Percentiles rank a stretch among this genome's conserved stretches.
These are phyloP conservation scores for Ottelia alismoides DNA, from an alignment of 106 monocot genomes.

Conservation along the genomic window DNA sequence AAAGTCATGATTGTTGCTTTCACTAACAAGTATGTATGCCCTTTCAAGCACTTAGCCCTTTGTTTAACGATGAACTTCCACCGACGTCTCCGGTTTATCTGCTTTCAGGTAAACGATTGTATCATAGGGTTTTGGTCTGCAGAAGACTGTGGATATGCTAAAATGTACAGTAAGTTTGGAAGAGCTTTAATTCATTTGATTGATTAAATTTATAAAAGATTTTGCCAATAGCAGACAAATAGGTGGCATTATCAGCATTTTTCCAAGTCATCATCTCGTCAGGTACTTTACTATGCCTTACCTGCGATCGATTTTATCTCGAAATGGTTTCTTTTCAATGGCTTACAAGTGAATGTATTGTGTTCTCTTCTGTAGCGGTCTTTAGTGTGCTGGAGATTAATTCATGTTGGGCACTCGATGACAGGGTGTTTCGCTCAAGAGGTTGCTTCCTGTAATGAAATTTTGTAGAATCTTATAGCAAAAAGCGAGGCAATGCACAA, in stretches of 20 bases:
- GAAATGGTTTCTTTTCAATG: neutral
- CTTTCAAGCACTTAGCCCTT: neutral
- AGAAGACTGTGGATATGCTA: neutral
- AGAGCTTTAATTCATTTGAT: conserved; percentile 3
- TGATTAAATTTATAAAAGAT: conserved; percentile 7
- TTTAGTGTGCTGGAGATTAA: too few relatives aligned
- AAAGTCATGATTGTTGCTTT: neutral
- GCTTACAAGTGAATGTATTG: neutral
- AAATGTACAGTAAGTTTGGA: conserved; percentile 10
- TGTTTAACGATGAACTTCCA: neutral
- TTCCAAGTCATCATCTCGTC: conserved; percentile 4
- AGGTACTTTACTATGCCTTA: neutral
- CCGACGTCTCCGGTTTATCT: neutral
- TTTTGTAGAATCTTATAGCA: neutral
- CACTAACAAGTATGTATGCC: neutral
- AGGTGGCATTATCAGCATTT: neutral
- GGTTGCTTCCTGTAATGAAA: conserved; percentile 1
- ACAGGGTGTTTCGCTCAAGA: neutral
- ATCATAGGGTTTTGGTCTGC: neutral
- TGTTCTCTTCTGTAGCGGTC: neutral
- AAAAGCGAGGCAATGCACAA: conserved; percentile 4
- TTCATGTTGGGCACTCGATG: neutral
- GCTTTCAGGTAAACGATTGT: neutral
- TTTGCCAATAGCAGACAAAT: conserved; percentile 2
- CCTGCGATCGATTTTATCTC: neutral